These are phyloP conservation scores for Elongisporangium undulatum DNA, from an alignment of 352 stramenopile genomes.

Conservation along the genomic window DNA sequence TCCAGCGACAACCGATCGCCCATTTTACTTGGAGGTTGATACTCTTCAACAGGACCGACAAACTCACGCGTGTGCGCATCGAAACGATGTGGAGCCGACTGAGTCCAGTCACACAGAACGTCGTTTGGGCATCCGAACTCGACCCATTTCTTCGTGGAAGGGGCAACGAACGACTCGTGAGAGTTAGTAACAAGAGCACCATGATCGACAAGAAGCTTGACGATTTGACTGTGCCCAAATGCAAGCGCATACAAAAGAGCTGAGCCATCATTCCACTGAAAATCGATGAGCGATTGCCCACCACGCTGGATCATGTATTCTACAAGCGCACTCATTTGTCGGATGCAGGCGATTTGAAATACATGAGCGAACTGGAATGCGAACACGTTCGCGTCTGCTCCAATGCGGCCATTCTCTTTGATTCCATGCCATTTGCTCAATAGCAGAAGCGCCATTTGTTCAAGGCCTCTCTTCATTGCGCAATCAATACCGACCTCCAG, in stretches of 20 bases:
- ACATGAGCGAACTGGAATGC: slow-evolving; percentile 63
- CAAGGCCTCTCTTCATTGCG: slow-evolving; percentile 48
- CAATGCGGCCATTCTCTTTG: slow-evolving; percentile 27
- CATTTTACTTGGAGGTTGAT: slow-evolving; percentile 9
- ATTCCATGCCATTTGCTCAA: slow-evolving; percentile 43
- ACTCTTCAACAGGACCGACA: slow-evolving; percentile 24
- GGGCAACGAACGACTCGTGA: slow-evolving; percentile 36
- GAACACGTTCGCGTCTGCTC: slow-evolving; percentile 34
- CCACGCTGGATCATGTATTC: slow-evolving; percentile 48
- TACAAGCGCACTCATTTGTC: slow-evolving; percentile 28
- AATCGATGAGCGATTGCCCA: slow-evolving; percentile 46
- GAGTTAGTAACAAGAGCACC: slow-evolving; percentile 44
- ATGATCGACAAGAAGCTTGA: slow-evolving; percentile 21
- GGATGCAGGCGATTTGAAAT: slow-evolving; percentile 66
- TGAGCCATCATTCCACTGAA: slow-evolving; percentile 56
- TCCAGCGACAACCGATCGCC: slow-evolving; percentile 12
- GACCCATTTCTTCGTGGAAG: slow-evolving; percentile 63
- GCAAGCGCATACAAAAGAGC: slow-evolving; percentile 58
- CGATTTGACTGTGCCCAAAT: slow-evolving; percentile 44
- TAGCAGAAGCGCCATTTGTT: slow-evolving; percentile 56
- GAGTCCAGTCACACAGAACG: slow-evolving; percentile 19
- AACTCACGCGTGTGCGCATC: slow-evolving; percentile 6
- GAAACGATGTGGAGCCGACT: not conserved
- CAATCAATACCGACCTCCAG: slow-evolving; percentile 53
- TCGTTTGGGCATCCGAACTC: slow-evolving; percentile 39